Base-by-base conservation (phyloP, 176 grass and related monocot genomes). In the Ananas comosus region DNA sequence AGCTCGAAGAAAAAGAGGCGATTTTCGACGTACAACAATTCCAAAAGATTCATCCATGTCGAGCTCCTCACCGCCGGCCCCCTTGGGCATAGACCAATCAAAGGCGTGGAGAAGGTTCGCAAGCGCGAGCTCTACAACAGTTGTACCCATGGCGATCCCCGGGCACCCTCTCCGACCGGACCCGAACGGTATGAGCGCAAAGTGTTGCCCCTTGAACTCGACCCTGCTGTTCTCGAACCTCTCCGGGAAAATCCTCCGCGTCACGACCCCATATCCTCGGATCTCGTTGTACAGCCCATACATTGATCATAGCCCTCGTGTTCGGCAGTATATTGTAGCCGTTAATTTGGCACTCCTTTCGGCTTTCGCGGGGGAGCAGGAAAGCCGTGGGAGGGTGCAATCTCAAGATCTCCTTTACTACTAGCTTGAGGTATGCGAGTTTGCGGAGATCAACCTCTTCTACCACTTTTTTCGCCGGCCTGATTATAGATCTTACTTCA, bases 111-210 rank as follows among this genome's bases (percentile, higher is more conserved):
- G 28, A 29, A 85, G 4, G 21, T 13, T 70, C 9, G 42, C 66
- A 28, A 74, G 53, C 3, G 71, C 28, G 59, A 85, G 74, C 2
- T 29, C 28, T 29, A 29, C 28, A 29, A 29, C 28, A 29, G 28
- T 29, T 4, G 28, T 29, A 0, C 28, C 28, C 28, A 29, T 29
- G 28, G 27, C 24, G 1, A 79, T 75, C 19, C 77, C 83, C 0
- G 83, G 83, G 13, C 83, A 80, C 14, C 75, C 65, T 72, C 83
- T 74, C 12, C 83, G 64, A 7, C 83, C 77, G 0, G 61, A 18
- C 5, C 83, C 83, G 33, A 85, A 85, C 7, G 83, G 83, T 16
- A 80, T 53, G 68, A 72, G 71, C 53, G 80, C 72, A 1, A 85
- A 85, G 64, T 80, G 48, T 7, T 4, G 6, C 3, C 82, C 82